Percentiles rank a stretch among this genome's conserved stretches.
Conservation (phyloP, 2,329 filamentous ascomycete genomes). For the Arthrobotrys entomopaga region DNA sequence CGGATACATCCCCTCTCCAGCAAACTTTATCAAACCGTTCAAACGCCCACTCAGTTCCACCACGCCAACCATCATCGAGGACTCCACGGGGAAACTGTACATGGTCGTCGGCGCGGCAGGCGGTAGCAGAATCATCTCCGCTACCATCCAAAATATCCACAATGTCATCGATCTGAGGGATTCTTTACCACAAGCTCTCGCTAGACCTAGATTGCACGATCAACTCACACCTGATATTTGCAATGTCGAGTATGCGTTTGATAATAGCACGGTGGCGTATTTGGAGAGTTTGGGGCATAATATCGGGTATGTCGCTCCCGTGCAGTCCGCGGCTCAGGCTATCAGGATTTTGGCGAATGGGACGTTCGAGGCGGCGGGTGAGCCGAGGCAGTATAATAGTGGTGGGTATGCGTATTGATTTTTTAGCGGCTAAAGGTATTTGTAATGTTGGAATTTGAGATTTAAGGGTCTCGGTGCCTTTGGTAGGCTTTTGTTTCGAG, state of each 20-base stretch:
- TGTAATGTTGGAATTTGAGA: conserved; percentile 19
- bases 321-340: conserved; percentile 71
- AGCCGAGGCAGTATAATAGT: conserved; percentile 78
- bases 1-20: conserved; percentile 71
- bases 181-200: conserved; percentile 68
- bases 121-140: conserved; percentile 74
- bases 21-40: conserved; percentile 74
- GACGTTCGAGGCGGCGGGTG: conserved; percentile 79
- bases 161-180: conserved; percentile 70
- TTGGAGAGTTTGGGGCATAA: conserved; percentile 70
- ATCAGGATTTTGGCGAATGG: conserved; percentile 72
- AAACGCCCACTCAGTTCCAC: conserved; percentile 75
- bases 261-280: conserved; percentile 71
- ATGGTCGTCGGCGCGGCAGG: conserved; percentile 73
- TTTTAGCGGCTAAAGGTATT: background rate
- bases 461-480: no score
- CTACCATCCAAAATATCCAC: conserved; percentile 73
- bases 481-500: no score
- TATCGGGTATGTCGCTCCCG: conserved; percentile 70
- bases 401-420: conserved; percentile 70
- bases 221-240: conserved; percentile 72
- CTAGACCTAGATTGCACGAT: conserved; percentile 71
- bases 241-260: conserved; percentile 70
- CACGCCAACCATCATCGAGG: conserved; percentile 72
- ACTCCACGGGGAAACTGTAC: conserved; percentile 69